Evolutionary conservation across 345 rosid species (phyloP), one percentile per base, ranked within the genome.

Genomic region (Populus nigra): DNA sequence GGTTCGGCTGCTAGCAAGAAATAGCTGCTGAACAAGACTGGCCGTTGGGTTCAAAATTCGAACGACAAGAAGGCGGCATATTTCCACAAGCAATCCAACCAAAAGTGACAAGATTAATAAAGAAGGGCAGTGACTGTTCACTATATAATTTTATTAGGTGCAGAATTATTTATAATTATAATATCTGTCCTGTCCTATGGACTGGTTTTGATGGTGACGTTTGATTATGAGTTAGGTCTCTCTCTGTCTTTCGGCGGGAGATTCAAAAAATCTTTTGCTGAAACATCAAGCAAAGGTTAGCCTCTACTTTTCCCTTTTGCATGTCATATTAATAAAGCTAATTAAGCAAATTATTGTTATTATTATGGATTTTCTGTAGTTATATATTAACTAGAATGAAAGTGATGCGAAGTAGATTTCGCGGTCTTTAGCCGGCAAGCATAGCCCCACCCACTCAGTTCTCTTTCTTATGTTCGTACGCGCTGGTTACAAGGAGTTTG

Each of bases 31-130:
- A 53, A 39, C 39, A 72, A n/a, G 33, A 2, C 8, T 71, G 39
- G 62, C 85, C 76, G 80, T 79, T 73, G 75, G 25, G 80, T 78
- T 83, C 76, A 59, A 80, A 80, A 76, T 83, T 83, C 69, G 65
- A 85, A 59, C 6, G 53, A 53, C 65, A n/a, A 29, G 63, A n/a
- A 31, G 62, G 20, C 33, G 29, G 27, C n/a, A 6, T 3, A 15
- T 35, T 8, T 9, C 20, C 65, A 77, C 22, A 18, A 33, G 15
- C 3, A 61, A 4, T 25, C n/a, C 12, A 16, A 20, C 8, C 1
- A 43, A 35, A 13, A 20, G 41, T 13, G 5, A 23, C 1, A 13
- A 38, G 12, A 68, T 15, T 41, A 47, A 39, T 0, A 38, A 1
- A 3, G 38, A 72, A 71, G 74, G 17, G 43, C 33, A 38, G 39